These are phyloP conservation scores for Paramecium tetraurelia DNA, from an alignment of 73 alveolate species.

Conservation along the genomic window DNA sequence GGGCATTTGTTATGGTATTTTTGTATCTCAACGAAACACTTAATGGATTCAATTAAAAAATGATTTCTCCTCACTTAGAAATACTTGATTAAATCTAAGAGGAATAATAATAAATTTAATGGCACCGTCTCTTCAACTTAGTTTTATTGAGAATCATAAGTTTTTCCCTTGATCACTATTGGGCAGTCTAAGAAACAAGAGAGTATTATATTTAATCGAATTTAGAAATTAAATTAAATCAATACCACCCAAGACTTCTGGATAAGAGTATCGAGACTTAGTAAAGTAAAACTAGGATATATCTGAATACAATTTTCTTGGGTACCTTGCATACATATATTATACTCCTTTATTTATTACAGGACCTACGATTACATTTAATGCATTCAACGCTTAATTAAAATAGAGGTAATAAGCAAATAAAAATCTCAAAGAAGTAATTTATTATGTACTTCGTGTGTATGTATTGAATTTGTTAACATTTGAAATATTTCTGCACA, in stretches of 20 bases:
- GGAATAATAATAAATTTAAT: conserved; percentile 13
- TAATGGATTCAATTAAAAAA: conserved; percentile 32
- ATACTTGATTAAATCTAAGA: neutral
- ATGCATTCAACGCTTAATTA: conserved; percentile 53
- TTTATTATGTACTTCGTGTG: conserved; percentile 33
- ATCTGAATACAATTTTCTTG: conserved; percentile 38
- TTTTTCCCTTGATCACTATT: conserved; percentile 33
- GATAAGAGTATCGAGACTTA: neutral
- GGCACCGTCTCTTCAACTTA: conserved; percentile 55
- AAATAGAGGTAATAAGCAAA: conserved; percentile 33
- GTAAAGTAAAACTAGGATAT: neutral
- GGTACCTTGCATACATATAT: conserved; percentile 6
- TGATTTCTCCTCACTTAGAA: neutral
- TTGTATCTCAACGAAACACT: conserved; percentile 35
- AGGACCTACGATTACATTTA: conserved; percentile 59
- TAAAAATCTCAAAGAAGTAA: neutral
- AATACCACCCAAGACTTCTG: neutral
- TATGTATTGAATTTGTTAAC: conserved; percentile 4
- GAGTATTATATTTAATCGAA: neutral
- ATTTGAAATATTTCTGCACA: conserved; percentile 42
- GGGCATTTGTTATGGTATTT: conserved; percentile 33
- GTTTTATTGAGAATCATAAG: conserved; percentile 52
- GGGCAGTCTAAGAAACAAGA: neutral
- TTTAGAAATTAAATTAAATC: neutral
- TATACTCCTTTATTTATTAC: conserved; percentile 44